Percentiles rank a stretch among this genome's conserved stretches.
Conservation (phyloP, 345 rosid genomes). For the Capsella bursapastoris region DNA sequence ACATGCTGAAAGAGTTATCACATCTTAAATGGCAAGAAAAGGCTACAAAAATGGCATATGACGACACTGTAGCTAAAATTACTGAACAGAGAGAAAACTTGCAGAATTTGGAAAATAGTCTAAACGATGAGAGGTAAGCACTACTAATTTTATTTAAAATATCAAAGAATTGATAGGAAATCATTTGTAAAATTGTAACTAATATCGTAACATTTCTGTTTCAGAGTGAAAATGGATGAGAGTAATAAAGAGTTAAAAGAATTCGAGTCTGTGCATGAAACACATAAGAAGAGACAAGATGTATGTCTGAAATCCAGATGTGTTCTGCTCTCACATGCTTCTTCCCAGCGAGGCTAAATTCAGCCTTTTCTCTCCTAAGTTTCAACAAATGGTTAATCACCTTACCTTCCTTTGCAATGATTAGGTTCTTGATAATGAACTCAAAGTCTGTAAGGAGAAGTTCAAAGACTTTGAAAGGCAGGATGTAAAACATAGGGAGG, state of each 20-base stretch:
- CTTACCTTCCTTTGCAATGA: constrained; percentile 32
- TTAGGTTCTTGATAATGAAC: constrained; percentile 80
- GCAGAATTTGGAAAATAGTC: constrained; percentile 66
- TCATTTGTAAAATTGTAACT: constrained; percentile 15
- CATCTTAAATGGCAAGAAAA: constrained; percentile 94
- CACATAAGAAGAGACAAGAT: constrained; percentile 78
- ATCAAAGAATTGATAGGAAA: constrained; percentile 5
- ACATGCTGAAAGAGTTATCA: constrained; percentile 90
- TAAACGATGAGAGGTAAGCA: constrained; percentile 68
- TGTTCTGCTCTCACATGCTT: constrained; percentile 24
- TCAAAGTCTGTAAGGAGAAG: constrained; percentile 75
- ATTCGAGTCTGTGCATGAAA: constrained; percentile 74
- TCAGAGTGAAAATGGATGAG: constrained; percentile 79
- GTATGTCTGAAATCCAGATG: constrained; percentile 50
- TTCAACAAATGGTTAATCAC: constrained; percentile 7
- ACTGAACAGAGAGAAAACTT: constrained; percentile 58
- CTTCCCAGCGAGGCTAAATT: constrained; percentile 10
- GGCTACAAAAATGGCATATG: constrained; percentile 79
- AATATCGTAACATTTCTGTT: constrained; percentile 26
- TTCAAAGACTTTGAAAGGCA: constrained; percentile 97
- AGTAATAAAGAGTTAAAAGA: constrained; percentile 69
- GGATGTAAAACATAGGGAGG: constrained; percentile 90
- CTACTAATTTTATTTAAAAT: constrained; percentile 18
- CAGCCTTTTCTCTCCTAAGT: constrained; percentile 6
- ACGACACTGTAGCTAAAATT: constrained; percentile 67